Percentiles rank a stretch among this genome's conserved stretches.
phyloP scores from a whole-genome alignment of 345 rosid species.

The Kandelia obovata region DNA sequence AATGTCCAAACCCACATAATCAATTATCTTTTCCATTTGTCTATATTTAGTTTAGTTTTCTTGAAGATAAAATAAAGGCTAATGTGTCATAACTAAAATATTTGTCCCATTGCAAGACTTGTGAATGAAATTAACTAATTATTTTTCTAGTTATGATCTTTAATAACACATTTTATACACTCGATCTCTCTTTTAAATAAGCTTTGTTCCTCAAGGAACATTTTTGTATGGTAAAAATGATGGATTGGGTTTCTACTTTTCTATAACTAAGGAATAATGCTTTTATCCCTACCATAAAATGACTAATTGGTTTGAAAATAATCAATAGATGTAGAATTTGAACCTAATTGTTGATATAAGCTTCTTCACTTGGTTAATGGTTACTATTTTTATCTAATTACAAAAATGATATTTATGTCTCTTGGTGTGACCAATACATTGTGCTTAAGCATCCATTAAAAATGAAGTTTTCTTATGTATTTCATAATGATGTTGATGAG shows the following conservation, averaged over 20 bases:
- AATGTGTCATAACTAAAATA: no score
- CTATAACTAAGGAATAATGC: constrained; percentile 97
- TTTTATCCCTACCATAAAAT: constrained; percentile 94
- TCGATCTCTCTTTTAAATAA: no score
- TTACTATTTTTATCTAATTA: not conserved
- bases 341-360: not conserved
- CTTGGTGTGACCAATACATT: constrained; percentile 66
- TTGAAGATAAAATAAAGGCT: no score
- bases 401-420: not conserved
- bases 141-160: no score
- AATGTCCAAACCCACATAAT: no score
- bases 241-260: constrained; percentile 73
- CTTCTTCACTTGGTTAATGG: not conserved
- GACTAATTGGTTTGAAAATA: constrained; percentile 99
- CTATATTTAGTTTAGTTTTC: no score
- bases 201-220: no score
- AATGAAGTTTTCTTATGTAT: constrained; percentile 76
- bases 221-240: no score
- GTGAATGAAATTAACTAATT: no score
- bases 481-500: constrained; percentile 87
- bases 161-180: no score
- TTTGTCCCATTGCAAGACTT: no score
- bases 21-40: no score
- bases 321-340: constrained; percentile 64
- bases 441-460: constrained; percentile 92